phyloP scores from a whole-genome alignment of 306 rosid genomes.

The Luffa aegyptiaca region DNA sequence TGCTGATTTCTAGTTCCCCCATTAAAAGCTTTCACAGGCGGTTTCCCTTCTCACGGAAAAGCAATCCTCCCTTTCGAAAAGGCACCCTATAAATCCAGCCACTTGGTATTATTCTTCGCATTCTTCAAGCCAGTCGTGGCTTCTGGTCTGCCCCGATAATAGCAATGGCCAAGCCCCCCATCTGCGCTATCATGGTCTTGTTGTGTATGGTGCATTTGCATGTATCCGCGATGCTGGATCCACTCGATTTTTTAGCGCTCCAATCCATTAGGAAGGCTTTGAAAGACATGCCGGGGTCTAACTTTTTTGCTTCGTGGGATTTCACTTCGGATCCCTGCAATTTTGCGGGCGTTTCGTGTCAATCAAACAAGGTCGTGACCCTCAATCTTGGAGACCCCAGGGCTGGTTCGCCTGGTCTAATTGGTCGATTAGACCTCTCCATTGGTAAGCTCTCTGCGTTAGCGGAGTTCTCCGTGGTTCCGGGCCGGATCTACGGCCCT shows the following conservation, averaged over 20 bases:
- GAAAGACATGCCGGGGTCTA: constrained; percentile 73
- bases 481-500: constrained; percentile 67
- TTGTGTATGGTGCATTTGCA: constrained; percentile 21
- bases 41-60: constrained; percentile 32
- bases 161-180: constrained; percentile 36
- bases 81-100: constrained; percentile 22
- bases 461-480: constrained; percentile 78
- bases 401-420: constrained; percentile 80
- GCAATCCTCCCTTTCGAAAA: constrained; percentile 6
- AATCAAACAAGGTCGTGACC: constrained; percentile 60
- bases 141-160: background rate
- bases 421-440: constrained; percentile 62
- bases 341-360: constrained; percentile 86
- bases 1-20: constrained; percentile 23
- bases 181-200: constrained; percentile 13
- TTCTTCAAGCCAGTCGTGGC: constrained; percentile 1
- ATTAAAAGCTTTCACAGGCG: constrained; percentile 37
- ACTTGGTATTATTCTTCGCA: background rate
- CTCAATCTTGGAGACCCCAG: constrained; percentile 92
- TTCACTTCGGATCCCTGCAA: constrained; percentile 92
- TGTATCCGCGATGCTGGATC: constrained; percentile 62
- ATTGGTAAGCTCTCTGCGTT: constrained; percentile 68
- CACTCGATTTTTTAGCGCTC: constrained; percentile 75
- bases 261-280: constrained; percentile 71
- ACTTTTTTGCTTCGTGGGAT: constrained; percentile 82